Base-by-base conservation (phyloP, 2,329 filamentous ascomycete genomes). In the Immersiporthe knoxdaviesiana region DNA sequence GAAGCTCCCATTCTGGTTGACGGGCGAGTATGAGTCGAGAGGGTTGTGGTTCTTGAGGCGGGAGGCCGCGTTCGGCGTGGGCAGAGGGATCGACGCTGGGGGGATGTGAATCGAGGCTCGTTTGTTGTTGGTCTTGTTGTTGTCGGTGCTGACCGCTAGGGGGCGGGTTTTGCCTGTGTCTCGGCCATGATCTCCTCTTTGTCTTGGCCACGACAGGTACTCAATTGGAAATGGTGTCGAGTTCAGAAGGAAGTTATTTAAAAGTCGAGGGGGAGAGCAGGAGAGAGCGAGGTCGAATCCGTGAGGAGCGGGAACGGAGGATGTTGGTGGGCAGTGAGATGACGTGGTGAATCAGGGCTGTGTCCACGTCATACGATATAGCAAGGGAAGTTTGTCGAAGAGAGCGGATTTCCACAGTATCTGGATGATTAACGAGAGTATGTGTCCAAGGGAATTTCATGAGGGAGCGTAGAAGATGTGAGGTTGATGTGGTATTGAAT, bases 1-100 rank as follows among this genome's bases (percentile, higher is more conserved):
- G 79, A 97, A 99, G 79, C 93, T 96, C 72, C 96, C 96, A 79
- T 97, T 94, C 79, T 97, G 91, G 77, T 95, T 97, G 72, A 98
- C 93, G 5, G 94, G 93, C 39, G 93, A 96, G 76, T 93, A 90
- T 21, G 90, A 85, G 73, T 92, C 89, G 58, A 91, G 77, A 35
- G 82, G 83, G 35, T 88, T 79, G 74, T 87, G 84, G 67, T 72
- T 78, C 68, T 75, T 77, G 37, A 80, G 56, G n/a, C 77, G 77
- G 58, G 75, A 75, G 21, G 77, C 70, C 24, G 75, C 74, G 44
- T 71, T 70, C 18, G 74, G 74, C 14, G 74, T 71, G n/a, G 75
- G 74, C 14, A 77, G 72, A 21, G 76, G 56, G 63, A 76, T 74
- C 27, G 76, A 74, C 27, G 72, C 70, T 10, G 71, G 74, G 41